Conservation (phyloP, 345 rosid species). For the Ailanthus altissimus region DNA sequence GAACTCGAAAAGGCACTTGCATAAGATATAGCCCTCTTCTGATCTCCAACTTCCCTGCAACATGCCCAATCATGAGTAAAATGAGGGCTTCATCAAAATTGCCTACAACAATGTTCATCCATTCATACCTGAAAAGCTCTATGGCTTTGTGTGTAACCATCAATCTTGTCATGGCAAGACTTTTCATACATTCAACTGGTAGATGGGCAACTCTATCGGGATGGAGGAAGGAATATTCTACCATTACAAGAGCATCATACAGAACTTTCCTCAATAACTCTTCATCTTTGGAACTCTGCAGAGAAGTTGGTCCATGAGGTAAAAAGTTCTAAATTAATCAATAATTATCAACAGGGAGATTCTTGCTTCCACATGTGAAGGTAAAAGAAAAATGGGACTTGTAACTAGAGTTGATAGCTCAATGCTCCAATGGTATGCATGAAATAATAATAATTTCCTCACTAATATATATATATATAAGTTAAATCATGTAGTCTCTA, state of each 20-base stretch:
- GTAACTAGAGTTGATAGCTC: not conserved
- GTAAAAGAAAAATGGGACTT: not conserved
- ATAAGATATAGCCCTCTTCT: constrained; percentile 42
- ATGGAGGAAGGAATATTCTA: constrained; percentile 52
- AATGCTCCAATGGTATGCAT: not conserved
- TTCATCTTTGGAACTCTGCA: constrained; percentile 52
- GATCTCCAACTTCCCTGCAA: constrained; percentile 47
- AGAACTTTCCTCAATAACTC: constrained; percentile 41
- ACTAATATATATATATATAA: not conserved
- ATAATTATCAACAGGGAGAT: not conserved
- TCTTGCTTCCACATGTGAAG: constrained; percentile 3
- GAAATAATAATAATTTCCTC: not conserved
- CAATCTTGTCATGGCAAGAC: constrained; percentile 49
- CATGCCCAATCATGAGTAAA: constrained; percentile 16
- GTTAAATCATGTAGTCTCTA: not conserved
- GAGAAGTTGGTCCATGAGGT: not conserved
- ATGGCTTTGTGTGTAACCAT: constrained; percentile 50
- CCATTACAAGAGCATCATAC: constrained; percentile 50
- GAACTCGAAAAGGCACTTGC: constrained; percentile 46
- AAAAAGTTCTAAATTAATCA: constrained; percentile 2
- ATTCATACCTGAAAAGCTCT: constrained; percentile 47
- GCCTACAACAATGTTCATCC: not conserved
- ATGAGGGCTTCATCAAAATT: constrained; percentile 1
- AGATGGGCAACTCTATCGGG: constrained; percentile 28
- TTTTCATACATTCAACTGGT: constrained; percentile 32